phyloP scores from a whole-genome alignment of 2,329 filamentous ascomycete genomes.

The Phyllosticta citribraziliensis region DNA sequence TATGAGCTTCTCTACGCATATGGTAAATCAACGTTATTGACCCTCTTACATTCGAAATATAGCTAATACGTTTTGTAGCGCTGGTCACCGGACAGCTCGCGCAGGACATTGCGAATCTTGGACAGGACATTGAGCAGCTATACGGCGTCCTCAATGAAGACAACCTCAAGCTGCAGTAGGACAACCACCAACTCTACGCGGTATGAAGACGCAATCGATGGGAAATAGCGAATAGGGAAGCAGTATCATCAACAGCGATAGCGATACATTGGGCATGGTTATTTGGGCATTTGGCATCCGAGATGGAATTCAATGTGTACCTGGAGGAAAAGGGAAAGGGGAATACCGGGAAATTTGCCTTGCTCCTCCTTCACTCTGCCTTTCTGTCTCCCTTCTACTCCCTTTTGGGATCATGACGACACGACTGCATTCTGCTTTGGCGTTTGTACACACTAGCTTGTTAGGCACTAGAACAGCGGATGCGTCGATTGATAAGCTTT shows the following conservation, averaged over 20 bases:
- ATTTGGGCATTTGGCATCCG: neutral
- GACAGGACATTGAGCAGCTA: slow-evolving; percentile 46
- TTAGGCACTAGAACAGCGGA: neutral
- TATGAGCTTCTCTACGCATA: slow-evolving; percentile 92
- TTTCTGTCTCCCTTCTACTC: neutral
- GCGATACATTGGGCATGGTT: neutral
- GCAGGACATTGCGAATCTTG: slow-evolving; percentile 44
- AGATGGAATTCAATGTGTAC: neutral
- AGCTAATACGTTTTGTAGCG: slow-evolving; percentile 29
- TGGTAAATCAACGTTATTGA: slow-evolving; percentile 38
- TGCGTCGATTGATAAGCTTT: neutral
- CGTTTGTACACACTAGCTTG: neutral
- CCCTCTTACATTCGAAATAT: neutral
- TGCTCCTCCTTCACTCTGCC: neutral
- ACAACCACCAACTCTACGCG: neutral
- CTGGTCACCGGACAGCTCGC: slow-evolving; percentile 53
- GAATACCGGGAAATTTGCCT: neutral
- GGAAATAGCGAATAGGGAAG: neutral
- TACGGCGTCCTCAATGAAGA: slow-evolving; percentile 55
- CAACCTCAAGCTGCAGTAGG: slow-evolving; percentile 44
- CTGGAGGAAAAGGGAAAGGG: neutral
- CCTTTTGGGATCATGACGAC: neutral
- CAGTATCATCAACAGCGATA: neutral
- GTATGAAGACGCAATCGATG: neutral
- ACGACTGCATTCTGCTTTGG: neutral